phyloP scores from a whole-genome alignment of 2,329 filamentous ascomycete genomes.

The Fusarium tuaranense region DNA sequence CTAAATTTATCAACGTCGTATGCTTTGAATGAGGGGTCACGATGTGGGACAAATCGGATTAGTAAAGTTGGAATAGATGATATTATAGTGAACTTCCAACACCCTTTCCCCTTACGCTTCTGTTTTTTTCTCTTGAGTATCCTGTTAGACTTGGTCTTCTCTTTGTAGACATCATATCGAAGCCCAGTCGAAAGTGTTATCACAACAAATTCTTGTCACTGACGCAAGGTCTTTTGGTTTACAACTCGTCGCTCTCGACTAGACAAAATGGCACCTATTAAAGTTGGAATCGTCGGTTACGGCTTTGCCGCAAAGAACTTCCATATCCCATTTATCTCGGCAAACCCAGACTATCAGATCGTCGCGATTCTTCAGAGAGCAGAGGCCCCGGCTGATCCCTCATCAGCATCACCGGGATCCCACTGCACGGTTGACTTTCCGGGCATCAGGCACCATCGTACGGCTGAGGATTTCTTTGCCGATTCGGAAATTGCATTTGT shows the following conservation, averaged over 20 bases:
- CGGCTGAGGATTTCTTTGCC: slow-evolving; percentile 68
- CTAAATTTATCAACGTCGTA: background rate
- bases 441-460: slow-evolving; percentile 66
- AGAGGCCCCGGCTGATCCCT: slow-evolving; percentile 48
- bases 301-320: slow-evolving; percentile 61
- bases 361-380: slow-evolving; percentile 62
- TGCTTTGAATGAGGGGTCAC: background rate
- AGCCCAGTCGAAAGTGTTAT: background rate
- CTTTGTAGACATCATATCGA: background rate
- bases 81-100: background rate
- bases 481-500: slow-evolving; percentile 71
- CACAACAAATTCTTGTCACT: background rate
- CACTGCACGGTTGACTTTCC: slow-evolving; percentile 64
- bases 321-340: slow-evolving; percentile 62
- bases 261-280: slow-evolving; percentile 48
- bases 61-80: background rate
- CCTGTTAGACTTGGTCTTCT: background rate
- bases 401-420: slow-evolving; percentile 42
- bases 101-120: too few species aligned
- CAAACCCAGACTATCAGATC: slow-evolving; percentile 59
- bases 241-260: background rate
- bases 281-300: slow-evolving; percentile 63
- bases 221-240: background rate
- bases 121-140: background rate
- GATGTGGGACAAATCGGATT: background rate